A percentile compares a stretch with the other conserved stretches of the same genome.
phyloP scores from a whole-genome alignment of 169 alveolate species.

The Theileria luwenshuni region DNA sequence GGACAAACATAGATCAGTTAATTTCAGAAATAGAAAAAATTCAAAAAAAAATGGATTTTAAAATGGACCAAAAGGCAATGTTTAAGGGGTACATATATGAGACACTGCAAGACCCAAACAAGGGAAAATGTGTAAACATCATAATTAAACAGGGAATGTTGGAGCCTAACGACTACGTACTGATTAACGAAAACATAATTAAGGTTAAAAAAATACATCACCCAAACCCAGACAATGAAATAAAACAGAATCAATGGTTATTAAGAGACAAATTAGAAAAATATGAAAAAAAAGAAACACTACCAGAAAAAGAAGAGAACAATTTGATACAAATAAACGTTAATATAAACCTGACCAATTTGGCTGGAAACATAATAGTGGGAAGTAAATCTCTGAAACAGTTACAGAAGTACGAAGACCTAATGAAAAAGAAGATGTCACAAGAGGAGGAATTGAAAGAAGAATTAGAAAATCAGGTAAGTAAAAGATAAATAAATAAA shows the following conservation, averaged over 20 bases:
- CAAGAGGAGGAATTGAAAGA: too few relatives aligned
- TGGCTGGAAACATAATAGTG: conserved; percentile 11
- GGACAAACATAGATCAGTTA: conserved; percentile 77
- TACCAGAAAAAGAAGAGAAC: neutral
- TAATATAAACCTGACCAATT: neutral
- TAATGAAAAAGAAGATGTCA: conserved; percentile 1
- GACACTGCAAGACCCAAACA: conserved; percentile 63
- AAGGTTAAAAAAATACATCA: conserved; percentile 4
- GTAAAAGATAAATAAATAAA: neutral
- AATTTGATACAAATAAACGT: neutral
- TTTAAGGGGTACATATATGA: conserved; percentile 76
- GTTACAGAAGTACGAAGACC: conserved; percentile 10
- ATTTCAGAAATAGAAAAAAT: conserved; percentile 72
- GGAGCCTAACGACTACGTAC: conserved; percentile 55
- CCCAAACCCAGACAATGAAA: neutral
- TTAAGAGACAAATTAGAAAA: neutral
- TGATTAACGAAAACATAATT: neutral
- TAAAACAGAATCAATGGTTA: neutral
- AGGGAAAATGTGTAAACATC: conserved; percentile 68
- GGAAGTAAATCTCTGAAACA: conserved; percentile 13
- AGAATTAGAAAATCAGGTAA: neutral
- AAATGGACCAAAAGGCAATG: conserved; percentile 57
- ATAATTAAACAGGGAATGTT: conserved; percentile 70
- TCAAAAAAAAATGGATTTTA: conserved; percentile 74
- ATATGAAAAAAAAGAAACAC: neutral